A percentile compares a stretch with the other conserved stretches of the same genome.
phyloP scores from a whole-genome alignment of 2,329 filamentous ascomycete genomes.

The Exophiala spinifera region DNA sequence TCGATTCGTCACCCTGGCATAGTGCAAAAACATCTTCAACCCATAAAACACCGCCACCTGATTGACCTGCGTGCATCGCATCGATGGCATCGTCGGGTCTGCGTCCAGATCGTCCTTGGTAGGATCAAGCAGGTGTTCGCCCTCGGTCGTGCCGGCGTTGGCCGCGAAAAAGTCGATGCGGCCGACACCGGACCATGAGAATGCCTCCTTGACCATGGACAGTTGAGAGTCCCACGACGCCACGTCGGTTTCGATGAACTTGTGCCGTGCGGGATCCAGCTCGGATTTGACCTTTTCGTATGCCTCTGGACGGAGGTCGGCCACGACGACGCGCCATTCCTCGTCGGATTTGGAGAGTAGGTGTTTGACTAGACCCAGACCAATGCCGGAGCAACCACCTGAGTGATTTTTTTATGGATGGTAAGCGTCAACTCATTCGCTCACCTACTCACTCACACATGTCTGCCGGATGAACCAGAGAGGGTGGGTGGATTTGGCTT shows the following conservation, averaged over 20 bases:
- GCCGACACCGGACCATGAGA: conserved; percentile 37
- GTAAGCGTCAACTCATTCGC: background rate
- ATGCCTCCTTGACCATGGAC: conserved; percentile 51
- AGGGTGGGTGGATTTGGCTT: background rate
- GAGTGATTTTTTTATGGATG: background rate
- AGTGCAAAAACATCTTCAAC: conserved; percentile 38
- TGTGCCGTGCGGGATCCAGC: conserved; percentile 15
- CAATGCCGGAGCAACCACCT: conserved; percentile 61
- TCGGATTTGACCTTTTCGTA: conserved; percentile 6
- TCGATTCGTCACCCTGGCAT: conserved; percentile 32
- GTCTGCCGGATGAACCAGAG: background rate
- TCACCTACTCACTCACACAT: too few relatives aligned
- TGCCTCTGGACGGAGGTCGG: conserved; percentile 46
- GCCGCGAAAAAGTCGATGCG: conserved; percentile 49
- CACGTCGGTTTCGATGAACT: conserved; percentile 49
- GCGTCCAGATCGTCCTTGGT: conserved; percentile 9
- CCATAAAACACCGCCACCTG: conserved; percentile 36
- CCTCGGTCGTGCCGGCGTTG: conserved; percentile 55
- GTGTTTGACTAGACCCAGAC: conserved; percentile 53
- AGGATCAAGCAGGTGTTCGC: conserved; percentile 26
- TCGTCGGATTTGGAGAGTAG: conserved; percentile 41
- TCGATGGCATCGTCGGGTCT: conserved; percentile 33
- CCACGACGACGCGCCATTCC: conserved; percentile 53
- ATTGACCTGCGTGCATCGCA: conserved; percentile 37
- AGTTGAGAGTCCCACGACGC: conserved; percentile 50